Base-by-base conservation (phyloP, 345 rosid genomes). In the Durio zibethinus region DNA sequence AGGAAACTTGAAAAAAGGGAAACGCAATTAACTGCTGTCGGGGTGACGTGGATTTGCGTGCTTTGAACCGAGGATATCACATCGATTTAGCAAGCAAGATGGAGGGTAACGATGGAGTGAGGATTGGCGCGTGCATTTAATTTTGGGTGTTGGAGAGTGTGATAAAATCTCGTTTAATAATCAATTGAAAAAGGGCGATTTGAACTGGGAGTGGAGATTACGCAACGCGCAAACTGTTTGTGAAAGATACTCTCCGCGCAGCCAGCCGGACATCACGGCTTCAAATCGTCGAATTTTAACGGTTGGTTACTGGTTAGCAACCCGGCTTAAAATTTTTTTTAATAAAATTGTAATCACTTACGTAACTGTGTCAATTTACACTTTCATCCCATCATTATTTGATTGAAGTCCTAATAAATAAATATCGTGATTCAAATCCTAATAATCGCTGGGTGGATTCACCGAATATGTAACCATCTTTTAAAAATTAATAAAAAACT, bases 41-140 rank as follows among this genome's bases (percentile, higher is more conserved):
- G 12, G 0, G 12, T 69, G 75, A 60, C 79, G 73, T 78, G 84
- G 76, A 54, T 8, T 4, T 15, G 18, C 14, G 11, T 53, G 25
- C n/a, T 29, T 14, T 57, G 59, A 23, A 72, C 47, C 4, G 1
- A 1, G 35, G 48, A 63, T 18, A 10, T 16, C 21, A 42, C 42
- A 25, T 4, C 0, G 2, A 7, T 4, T 4, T 53, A 0, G 14
- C 27, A 18, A 31, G 21, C 0, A 12, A 5, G 11, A 25, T 66
- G 18, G n/a, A 75, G 66, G 80, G 75, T 15, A 4, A 12, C 73
- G 75, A 72, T 54, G 3, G 25, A 43, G 35, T 31, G 31, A 21
- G 14, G 16, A 35, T 31, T 27, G 53, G 63, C 33, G 25, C 38
- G 36, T 45, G 50, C 0, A 12, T 23, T 67, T 18, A 23, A 33